A percentile compares a stretch with the other conserved stretches of the same genome.
Conservation (phyloP, 371 early-diverging fungal genomes). For the Actinomortierella ambigua region DNA sequence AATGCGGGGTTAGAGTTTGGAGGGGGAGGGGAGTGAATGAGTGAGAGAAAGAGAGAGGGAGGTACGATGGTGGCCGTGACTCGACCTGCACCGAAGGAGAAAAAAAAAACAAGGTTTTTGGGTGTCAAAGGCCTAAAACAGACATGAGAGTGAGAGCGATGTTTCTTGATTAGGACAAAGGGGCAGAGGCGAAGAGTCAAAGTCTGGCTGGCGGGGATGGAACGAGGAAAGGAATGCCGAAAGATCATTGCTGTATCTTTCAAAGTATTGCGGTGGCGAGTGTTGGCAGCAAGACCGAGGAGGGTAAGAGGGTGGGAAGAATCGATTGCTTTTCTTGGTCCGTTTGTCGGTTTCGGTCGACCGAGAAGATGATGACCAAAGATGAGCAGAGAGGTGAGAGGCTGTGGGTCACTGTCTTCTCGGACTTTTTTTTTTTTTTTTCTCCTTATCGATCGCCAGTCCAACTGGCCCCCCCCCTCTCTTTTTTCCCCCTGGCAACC, state of each 20-base stretch:
- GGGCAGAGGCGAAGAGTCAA: no score
- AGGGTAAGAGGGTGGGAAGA: no score
- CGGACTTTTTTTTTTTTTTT: not conserved
- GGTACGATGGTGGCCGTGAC: not conserved
- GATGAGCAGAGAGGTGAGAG: not conserved
- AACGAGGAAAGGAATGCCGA: no score
- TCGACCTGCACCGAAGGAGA: no score
- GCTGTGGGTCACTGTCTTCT: no score
- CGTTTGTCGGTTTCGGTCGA: constrained; percentile 2
- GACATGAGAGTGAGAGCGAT: not conserved
- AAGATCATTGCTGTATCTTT: no score
- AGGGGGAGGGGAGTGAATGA: not conserved
- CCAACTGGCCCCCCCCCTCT: not conserved
- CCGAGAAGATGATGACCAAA: not conserved
- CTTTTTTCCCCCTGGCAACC: not conserved
- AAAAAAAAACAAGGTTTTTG: not conserved
- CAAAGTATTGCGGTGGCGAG: no score
- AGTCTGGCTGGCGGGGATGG: no score
- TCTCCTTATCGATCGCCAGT: constrained; percentile 1
- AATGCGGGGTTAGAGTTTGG: constrained; percentile 46
- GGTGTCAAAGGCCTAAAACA: not conserved
- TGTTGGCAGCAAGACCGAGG: no score
- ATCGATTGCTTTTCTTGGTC: not conserved
- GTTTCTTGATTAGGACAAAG: no score
- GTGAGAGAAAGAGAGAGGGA: not conserved